Evolutionary conservation across 495 filamentous ascomycete species (phyloP).

Genomic region (Podospora australis): DNA sequence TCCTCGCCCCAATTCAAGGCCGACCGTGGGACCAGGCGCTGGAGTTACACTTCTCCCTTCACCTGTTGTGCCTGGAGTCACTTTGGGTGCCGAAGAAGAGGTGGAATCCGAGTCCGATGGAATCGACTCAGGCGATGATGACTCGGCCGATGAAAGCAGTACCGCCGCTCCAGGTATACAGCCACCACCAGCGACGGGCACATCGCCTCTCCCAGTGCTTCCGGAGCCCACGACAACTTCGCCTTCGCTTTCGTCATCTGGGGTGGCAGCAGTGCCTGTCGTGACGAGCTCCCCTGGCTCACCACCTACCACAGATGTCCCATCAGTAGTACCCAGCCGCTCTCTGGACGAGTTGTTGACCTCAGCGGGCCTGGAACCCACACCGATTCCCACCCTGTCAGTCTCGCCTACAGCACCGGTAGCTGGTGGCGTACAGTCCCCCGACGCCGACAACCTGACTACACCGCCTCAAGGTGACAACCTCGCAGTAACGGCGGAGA

Average conservation of each 20-base stretch:
- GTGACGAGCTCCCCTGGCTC: not conserved
- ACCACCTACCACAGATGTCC: not conserved
- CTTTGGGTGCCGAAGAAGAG: constrained; percentile 1
- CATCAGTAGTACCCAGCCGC: not conserved
- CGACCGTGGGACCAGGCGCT: not conserved
- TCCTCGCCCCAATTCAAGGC: not conserved
- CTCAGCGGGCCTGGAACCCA: not conserved
- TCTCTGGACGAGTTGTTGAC: not conserved
- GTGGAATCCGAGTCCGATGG: not conserved
- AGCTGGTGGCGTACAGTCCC: not conserved
- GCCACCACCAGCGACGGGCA: no score
- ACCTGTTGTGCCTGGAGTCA: not conserved
- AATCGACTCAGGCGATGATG: constrained; percentile 1
- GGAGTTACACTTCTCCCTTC: not conserved
- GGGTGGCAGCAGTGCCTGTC: not conserved
- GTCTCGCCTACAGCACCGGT: not conserved
- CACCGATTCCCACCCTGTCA: not conserved
- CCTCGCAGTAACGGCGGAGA: not conserved
- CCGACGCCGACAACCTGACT: not conserved
- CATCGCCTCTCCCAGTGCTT: no score
- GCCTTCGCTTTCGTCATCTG: not conserved
- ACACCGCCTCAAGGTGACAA: not conserved
- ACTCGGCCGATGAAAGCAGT: not conserved
- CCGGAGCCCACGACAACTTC: not conserved
- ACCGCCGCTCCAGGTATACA: no score